Conservation (phyloP, 169 alveolate genomes). For the Eimeria necatrix region DNA sequence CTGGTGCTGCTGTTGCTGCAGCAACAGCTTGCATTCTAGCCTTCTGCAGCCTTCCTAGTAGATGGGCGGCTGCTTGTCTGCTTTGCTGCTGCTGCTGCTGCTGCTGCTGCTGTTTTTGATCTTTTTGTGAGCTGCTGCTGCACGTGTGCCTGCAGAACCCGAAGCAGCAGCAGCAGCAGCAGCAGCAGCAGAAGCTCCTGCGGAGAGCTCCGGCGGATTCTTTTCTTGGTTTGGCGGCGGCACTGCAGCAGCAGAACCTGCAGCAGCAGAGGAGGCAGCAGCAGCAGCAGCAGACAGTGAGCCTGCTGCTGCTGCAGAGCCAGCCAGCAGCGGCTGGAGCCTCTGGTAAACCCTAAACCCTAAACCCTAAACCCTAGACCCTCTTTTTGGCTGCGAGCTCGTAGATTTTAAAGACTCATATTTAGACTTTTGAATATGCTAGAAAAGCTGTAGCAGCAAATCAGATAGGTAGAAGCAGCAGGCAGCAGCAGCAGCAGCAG, state of each 20-base stretch:
- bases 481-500: not conserved
- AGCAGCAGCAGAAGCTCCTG: not conserved
- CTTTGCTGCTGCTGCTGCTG: no score
- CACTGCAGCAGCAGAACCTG: slow-evolving; percentile 8
- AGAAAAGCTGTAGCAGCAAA: not conserved
- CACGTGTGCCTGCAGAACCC: not conserved
- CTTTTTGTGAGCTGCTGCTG: not conserved
- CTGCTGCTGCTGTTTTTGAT: not conserved
- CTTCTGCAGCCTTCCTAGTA: not conserved
- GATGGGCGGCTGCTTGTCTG: not conserved
- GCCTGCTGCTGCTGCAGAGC: slow-evolving; percentile 30
- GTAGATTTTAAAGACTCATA: not conserved
- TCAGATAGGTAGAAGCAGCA: not conserved
- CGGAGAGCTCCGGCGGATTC: not conserved
- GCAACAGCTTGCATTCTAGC: not conserved
- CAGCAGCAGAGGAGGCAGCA: not conserved
- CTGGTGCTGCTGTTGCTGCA: not conserved
- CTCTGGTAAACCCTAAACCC: slow-evolving; percentile 48
- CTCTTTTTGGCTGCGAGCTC: no score
- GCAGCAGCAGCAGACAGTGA: slow-evolving; percentile 6
- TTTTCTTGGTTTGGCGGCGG: slow-evolving; percentile 59
- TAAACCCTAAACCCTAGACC: slow-evolving; percentile 33
- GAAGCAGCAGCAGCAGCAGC: slow-evolving; percentile 37
- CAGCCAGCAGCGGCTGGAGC: slow-evolving; percentile 57
- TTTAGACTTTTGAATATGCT: not conserved